Base-by-base conservation (phyloP, 129 eudicot genomes). In the Dittrichia graveolens region DNA sequence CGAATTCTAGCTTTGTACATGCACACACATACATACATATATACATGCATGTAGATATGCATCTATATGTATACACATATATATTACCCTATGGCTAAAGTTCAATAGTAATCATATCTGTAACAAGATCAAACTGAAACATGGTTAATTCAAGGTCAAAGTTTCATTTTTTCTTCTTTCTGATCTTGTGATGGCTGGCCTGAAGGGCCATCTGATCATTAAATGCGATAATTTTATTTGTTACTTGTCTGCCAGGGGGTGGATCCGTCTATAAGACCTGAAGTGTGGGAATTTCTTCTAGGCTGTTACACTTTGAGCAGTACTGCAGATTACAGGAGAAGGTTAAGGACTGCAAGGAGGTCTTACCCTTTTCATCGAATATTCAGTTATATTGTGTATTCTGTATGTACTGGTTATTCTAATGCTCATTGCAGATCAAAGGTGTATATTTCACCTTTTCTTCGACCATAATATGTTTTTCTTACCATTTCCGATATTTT, bases 221-320 rank as follows among this genome's bases (percentile, higher is more conserved):
- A 0, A 13, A 35, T 12, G 54, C 19, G 46, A 38, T 78, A 56
- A 72, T 64, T 16, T 54, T 65, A 16, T 59, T 46, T 54, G 55
- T 18, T 43, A 43, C 72, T 59, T 63, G 16, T 43, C 14, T 84
- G 78, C 10, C 73, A 93, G 98, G 98, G 98, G 75, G 95, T 93
- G 63, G 96, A 93, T 90, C 95, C 98, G 55, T 87, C 95, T 52
- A 93, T 93, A 77, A 87, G 98, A 77, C 80, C 96, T 50, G 96
- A 93, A 87, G 98, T 93, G 50, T 93, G 98, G 98, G 98, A 93
- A 54, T 93, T 93, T 70, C 96, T 93, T 81, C 80, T 93, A 79
- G 98, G 98, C 43, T 90, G 98, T 80, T 93, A 93, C 79, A 65
- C 87, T 65, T 72, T 93, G 81, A 87, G 92, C 84, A 93, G 95